These are phyloP conservation scores for Vanderwaltozyma verrucispora DNA, from an alignment of 805 yeast species.

Conservation along the genomic window DNA sequence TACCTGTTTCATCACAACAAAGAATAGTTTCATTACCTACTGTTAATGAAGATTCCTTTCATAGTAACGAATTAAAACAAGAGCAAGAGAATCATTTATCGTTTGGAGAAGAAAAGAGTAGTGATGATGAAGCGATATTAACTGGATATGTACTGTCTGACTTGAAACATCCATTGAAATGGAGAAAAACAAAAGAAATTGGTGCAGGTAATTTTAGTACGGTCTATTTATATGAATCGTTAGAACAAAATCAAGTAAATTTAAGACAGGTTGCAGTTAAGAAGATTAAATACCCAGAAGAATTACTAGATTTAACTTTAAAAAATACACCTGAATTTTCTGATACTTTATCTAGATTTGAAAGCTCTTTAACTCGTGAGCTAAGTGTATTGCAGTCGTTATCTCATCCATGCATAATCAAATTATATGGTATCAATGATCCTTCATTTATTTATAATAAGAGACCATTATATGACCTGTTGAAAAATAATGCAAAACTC, in stretches of 20 bases:
- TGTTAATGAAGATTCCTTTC: slow-evolving; percentile 10
- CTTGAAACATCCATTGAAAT: slow-evolving; percentile 12
- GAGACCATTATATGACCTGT: slow-evolving; percentile 23
- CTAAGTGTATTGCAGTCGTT: slow-evolving; percentile 48
- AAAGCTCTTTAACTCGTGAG: slow-evolving; percentile 62
- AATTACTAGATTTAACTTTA: slow-evolving; percentile 15
- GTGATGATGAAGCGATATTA: slow-evolving; percentile 6
- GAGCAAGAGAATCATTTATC: background rate
- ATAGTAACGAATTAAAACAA: background rate
- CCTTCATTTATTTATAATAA: slow-evolving; percentile 16
- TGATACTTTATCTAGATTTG: slow-evolving; percentile 42
- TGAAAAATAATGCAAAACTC: slow-evolving; percentile 21
- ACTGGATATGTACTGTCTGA: slow-evolving; percentile 13
- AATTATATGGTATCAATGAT: slow-evolving; percentile 40
- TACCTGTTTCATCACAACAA: slow-evolving; percentile 11
- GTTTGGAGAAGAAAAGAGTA: no score
- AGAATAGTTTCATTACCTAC: slow-evolving; percentile 21
- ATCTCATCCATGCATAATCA: slow-evolving; percentile 61
- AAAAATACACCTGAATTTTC: slow-evolving; percentile 26
- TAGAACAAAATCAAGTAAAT: slow-evolving; percentile 10
- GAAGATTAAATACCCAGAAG: slow-evolving; percentile 36
- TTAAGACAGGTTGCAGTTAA: slow-evolving; percentile 55
- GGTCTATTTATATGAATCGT: slow-evolving; percentile 40
- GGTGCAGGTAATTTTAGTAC: slow-evolving; percentile 65
- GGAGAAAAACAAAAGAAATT: slow-evolving; percentile 34